phyloP scores from a whole-genome alignment of 2,329 filamentous ascomycete genomes.

The Trichoderma polysporum region DNA sequence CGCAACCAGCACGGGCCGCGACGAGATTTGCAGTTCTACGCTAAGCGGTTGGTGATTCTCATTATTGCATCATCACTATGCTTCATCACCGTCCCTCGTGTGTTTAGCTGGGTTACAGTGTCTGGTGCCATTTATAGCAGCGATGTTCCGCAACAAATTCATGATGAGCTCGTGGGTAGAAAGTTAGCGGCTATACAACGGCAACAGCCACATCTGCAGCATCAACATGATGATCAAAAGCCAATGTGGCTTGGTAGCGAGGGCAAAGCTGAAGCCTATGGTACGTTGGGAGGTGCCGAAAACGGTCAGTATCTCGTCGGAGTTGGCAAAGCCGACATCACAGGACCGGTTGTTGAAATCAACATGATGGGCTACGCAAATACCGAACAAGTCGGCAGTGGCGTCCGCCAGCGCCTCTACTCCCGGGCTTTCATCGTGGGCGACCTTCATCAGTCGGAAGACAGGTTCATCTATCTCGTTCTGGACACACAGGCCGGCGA shows the following conservation, averaged over 20 bases:
- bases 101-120: conserved; percentile 22
- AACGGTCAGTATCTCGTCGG: conserved; percentile 46
- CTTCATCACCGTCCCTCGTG: conserved; percentile 22
- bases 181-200: conserved; percentile 2
- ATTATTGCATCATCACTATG: conserved; percentile 21
- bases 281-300: not conserved
- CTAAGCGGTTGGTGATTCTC: not conserved
- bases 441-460: conserved; percentile 59
- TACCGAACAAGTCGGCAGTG: conserved; percentile 73
- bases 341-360: conserved; percentile 79
- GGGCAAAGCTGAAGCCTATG: not conserved
- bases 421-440: conserved; percentile 86
- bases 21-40: not conserved
- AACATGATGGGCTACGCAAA: conserved; percentile 89
- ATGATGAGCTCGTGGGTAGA: conserved; percentile 1
- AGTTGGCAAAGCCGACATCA: conserved; percentile 55
- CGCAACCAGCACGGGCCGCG: not conserved
- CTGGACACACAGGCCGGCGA: conserved; percentile 86
- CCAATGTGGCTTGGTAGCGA: not conserved
- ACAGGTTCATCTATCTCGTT: conserved; percentile 81
- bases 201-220: not conserved
- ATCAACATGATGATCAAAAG: not conserved
- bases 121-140: conserved; percentile 5
- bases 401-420: conserved; percentile 80
- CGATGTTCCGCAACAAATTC: not conserved